phyloP scores from a whole-genome alignment of 768 basidiomycete species.

The Panellus pusillus region DNA sequence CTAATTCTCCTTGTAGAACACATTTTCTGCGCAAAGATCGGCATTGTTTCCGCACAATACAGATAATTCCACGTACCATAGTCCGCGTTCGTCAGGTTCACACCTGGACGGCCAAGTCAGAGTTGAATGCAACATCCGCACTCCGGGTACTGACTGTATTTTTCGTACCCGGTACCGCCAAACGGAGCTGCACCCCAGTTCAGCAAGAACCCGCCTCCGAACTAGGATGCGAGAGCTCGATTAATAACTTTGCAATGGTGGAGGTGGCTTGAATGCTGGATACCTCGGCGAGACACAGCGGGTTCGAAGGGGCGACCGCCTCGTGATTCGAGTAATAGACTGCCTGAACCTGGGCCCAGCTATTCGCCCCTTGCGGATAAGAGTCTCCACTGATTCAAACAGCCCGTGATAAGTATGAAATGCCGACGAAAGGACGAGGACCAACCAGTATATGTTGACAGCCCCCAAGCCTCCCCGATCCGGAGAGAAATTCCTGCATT shows the following conservation, averaged over 20 bases:
- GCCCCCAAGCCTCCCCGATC: conserved; percentile 42
- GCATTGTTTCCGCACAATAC: neutral
- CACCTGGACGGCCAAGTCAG: conserved; percentile 24
- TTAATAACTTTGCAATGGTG: neutral
- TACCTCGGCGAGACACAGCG: conserved; percentile 53
- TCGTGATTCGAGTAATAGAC: conserved; percentile 47
- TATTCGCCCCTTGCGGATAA: conserved; percentile 48
- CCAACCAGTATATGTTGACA: conserved; percentile 52
- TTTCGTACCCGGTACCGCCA: conserved; percentile 53
- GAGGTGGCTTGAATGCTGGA: neutral
- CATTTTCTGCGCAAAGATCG: conserved; percentile 37
- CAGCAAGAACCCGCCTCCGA: conserved; percentile 49
- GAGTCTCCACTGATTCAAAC: conserved; percentile 44
- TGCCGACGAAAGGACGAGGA: neutral
- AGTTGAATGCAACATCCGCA: no score
- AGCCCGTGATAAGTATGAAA: neutral
- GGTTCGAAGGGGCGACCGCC: conserved; percentile 44
- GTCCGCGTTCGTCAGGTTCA: conserved; percentile 38
- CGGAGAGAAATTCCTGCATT: conserved; percentile 44
- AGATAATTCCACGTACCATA: conserved; percentile 33
- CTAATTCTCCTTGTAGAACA: conserved; percentile 57
- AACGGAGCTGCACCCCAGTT: conserved; percentile 42
- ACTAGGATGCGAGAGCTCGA: conserved; percentile 28
- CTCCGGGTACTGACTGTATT: conserved; percentile 36
- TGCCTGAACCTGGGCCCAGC: conserved; percentile 51